phyloP scores from a whole-genome alignment of 345 rosid species.

The Hevea brasiliensis region DNA sequence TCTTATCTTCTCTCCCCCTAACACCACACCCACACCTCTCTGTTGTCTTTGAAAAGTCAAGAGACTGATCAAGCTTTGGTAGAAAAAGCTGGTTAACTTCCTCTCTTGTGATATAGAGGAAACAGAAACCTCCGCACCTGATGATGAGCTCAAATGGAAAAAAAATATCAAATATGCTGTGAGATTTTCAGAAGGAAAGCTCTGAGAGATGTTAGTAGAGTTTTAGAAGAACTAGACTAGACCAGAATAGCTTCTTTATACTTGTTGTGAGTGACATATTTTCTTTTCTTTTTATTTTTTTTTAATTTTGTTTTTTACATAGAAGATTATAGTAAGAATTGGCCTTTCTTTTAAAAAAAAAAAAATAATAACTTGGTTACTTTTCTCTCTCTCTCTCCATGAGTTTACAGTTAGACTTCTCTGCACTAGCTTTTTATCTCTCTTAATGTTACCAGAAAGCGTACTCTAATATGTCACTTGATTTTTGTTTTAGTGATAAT shows the following conservation, averaged over 20 bases:
- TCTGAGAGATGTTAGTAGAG: slow-evolving; percentile 25
- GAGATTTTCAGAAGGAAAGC: background rate
- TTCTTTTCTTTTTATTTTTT: slow-evolving; percentile 6
- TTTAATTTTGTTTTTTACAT: too few species aligned
- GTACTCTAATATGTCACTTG: slow-evolving; percentile 19
- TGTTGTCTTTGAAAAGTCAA: background rate
- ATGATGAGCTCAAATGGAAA: background rate
- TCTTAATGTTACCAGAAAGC: slow-evolving; percentile 29
- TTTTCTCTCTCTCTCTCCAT: slow-evolving; percentile 3
- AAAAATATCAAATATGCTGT: background rate
- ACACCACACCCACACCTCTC: slow-evolving; percentile 22
- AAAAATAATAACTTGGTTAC: slow-evolving; percentile 25
- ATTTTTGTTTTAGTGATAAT: slow-evolving; percentile 24
- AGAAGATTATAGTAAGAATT: slow-evolving; percentile 16
- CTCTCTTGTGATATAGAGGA: slow-evolving; percentile 13
- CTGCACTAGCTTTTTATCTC: slow-evolving; percentile 37
- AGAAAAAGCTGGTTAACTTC: slow-evolving; percentile 15
- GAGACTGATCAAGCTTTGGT: background rate
- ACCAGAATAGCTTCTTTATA: slow-evolving; percentile 46
- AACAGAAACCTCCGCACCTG: background rate
- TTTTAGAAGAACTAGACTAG: slow-evolving; percentile 35
- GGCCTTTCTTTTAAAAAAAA: background rate
- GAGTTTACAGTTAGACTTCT: slow-evolving; percentile 28
- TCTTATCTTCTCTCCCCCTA: slow-evolving; percentile 10
- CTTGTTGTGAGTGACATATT: slow-evolving; percentile 19